These are phyloP conservation scores for Postia placenta DNA, from an alignment of 768 basidiomycete genomes.

Conservation along the genomic window DNA sequence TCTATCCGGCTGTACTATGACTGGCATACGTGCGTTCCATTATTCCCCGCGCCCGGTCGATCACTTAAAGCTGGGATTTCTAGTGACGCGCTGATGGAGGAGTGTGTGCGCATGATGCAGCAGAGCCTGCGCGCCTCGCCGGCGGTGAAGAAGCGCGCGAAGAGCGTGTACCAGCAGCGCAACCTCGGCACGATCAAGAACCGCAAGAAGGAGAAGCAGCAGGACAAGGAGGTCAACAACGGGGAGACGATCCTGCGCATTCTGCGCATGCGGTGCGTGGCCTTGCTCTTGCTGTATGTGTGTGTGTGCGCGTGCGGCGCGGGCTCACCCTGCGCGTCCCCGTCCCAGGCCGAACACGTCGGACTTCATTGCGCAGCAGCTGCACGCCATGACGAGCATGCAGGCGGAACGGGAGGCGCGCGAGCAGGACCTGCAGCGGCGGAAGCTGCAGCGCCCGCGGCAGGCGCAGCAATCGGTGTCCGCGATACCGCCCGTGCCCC, in stretches of 20 bases:
- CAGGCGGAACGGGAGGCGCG: conserved; percentile 77
- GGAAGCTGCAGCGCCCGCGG: conserved; percentile 51
- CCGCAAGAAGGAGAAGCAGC: conserved; percentile 86
- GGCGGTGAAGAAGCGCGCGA: conserved; percentile 80
- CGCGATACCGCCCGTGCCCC: conserved; percentile 21
- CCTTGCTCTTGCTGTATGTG: not conserved
- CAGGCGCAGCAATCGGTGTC: conserved; percentile 27
- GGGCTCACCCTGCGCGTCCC: not conserved
- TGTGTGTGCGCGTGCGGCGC: not conserved
- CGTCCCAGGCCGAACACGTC: conserved; percentile 60
- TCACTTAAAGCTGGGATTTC: not conserved
- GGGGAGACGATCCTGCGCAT: conserved; percentile 94
- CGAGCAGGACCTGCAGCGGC: conserved; percentile 52
- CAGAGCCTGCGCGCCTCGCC: conserved; percentile 70
- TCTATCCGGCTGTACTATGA: conserved; percentile 95
- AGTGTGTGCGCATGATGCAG: conserved; percentile 94
- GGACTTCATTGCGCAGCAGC: conserved; percentile 85
- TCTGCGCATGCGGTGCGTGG: conserved; percentile 82
- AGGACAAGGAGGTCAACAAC: conserved; percentile 64
- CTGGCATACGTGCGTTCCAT: conserved; percentile 72
- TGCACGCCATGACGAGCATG: conserved; percentile 76
- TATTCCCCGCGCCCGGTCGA: not conserved
- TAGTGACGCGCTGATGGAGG: conserved; percentile 85
- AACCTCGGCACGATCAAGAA: conserved; percentile 96
- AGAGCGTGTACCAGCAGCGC: conserved; percentile 87